phyloP scores from a whole-genome alignment of 1,284 basidiomycete genomes.

The Athelia sp. region DNA sequence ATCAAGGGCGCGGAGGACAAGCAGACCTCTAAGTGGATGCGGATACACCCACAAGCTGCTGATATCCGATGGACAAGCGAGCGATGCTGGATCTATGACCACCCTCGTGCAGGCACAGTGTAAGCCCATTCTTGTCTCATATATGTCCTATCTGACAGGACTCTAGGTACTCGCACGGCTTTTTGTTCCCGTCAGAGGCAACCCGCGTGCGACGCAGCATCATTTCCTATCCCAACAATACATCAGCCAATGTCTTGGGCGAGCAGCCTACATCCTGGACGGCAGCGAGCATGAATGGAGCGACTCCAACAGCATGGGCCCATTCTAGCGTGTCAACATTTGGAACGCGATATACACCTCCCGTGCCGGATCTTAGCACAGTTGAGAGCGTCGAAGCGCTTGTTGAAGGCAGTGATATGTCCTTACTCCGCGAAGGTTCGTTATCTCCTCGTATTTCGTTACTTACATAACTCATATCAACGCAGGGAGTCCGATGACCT shows the following conservation, averaged over 20 bases:
- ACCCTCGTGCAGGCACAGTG: constrained; percentile 90
- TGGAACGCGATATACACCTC: constrained; percentile 73
- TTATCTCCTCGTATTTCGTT: constrained; percentile 3
- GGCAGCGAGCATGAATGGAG: constrained; percentile 10
- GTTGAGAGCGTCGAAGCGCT: constrained; percentile 86
- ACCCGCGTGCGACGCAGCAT: constrained; percentile 55
- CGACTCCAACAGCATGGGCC: constrained; percentile 55
- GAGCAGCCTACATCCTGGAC: constrained; percentile 3
- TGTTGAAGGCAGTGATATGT: constrained; percentile 87
- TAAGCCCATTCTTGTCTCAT: constrained; percentile 35
- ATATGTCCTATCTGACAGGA: constrained; percentile 11
- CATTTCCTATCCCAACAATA: constrained; percentile 36
- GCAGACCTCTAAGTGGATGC: constrained; percentile 93
- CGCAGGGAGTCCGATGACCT: constrained; percentile 49
- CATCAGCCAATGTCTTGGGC: constrained; percentile 26
- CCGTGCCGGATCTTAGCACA: constrained; percentile 61
- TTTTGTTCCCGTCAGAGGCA: constrained; percentile 92
- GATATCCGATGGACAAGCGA: constrained; percentile 89
- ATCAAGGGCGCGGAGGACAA: constrained; percentile 92
- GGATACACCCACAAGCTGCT: constrained; percentile 75
- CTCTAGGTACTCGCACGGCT: constrained; percentile 87
- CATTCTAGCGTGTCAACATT: constrained; percentile 88
- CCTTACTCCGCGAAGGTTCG: constrained; percentile 56
- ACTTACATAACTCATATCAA: constrained; percentile 1
- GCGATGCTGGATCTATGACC: constrained; percentile 97